A percentile compares a stretch with the other conserved stretches of the same genome.
Conservation (phyloP, 78 protist species). For the Dictyostelium brefeldianum region DNA sequence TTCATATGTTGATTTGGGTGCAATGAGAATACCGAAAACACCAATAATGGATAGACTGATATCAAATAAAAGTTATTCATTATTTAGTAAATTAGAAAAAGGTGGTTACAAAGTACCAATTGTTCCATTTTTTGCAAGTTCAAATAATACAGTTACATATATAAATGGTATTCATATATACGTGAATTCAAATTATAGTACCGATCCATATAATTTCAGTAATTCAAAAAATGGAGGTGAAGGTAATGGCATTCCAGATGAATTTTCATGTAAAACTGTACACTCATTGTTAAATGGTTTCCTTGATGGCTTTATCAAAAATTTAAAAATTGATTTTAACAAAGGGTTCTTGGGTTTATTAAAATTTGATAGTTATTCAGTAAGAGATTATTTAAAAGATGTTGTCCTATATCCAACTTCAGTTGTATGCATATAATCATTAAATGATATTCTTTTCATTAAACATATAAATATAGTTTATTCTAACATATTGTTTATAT, state of each 20-base stretch:
- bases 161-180: background rate
- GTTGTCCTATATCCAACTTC: background rate
- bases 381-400: background rate
- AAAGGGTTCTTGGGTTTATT: background rate
- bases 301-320: background rate
- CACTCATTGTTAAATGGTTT: background rate
- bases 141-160: background rate
- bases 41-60: conserved; percentile 23
- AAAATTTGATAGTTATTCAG: background rate
- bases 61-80: background rate
- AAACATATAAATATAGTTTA: too few relatives aligned
- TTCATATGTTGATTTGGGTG: conserved; percentile 28
- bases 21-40: conserved; percentile 30
- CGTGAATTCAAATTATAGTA: background rate
- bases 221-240: background rate
- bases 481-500: too few relatives aligned
- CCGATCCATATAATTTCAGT: background rate
- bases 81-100: conserved; percentile 5
- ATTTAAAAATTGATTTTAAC: conserved; percentile 11
- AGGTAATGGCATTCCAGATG: background rate
- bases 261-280: background rate
- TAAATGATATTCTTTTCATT: too few relatives aligned
- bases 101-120: background rate
- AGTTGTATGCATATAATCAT: background rate
- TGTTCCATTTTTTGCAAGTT: background rate